Evolutionary conservation across 2,329 filamentous ascomycete genomes (phyloP), one percentile per base, ranked within the genome.

Genomic region (Biscogniauxia marginata): DNA sequence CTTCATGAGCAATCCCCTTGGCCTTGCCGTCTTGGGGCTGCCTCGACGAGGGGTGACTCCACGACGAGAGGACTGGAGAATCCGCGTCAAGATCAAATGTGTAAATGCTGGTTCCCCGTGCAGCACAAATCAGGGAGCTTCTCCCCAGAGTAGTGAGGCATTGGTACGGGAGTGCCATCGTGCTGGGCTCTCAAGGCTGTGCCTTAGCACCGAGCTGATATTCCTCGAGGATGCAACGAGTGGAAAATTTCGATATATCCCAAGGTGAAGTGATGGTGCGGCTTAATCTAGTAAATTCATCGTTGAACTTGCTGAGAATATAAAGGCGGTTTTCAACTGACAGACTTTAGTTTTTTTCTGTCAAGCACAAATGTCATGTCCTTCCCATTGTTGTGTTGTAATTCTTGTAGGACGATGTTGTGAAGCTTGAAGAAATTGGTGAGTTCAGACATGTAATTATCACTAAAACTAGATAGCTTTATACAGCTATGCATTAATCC

Each of bases 61-160:
- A 70, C 11, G 66, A 65, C 19, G 62, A 67, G 8, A 69, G 44
- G 6, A 61, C 49, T 7, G 58, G 60, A 23, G 63, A 25, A n/a
- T 46, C 53, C 4, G 56, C 46, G 19, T 39, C 67, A 6, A 86
- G 74, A 66, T 79, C 79, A 70, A 91, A 88, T 2, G 85, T 83
- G 67, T 90, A 83, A 53, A 97, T 83, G 64, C 81, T 84, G 49
- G 87, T 83, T 13, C 90, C 91, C 58, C 86, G 86, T 22, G 90
- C 89, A 39, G 88, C 89, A 64, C 96, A 80, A 18, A 97, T 72
- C 19, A 89, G 73, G 63, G 62, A 58, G 45, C 57, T 48, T 43
- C 80, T 71, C 47, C 81, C 81, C 61, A 79, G 77, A 34, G 73
- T 70, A 50, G 75, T 76, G 48, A 91, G 73, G 64, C 84, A 82